Percentiles rank a stretch among this genome's conserved stretches.
Conservation (phyloP, 768 basidiomycete genomes). For the Russula lepida region DNA sequence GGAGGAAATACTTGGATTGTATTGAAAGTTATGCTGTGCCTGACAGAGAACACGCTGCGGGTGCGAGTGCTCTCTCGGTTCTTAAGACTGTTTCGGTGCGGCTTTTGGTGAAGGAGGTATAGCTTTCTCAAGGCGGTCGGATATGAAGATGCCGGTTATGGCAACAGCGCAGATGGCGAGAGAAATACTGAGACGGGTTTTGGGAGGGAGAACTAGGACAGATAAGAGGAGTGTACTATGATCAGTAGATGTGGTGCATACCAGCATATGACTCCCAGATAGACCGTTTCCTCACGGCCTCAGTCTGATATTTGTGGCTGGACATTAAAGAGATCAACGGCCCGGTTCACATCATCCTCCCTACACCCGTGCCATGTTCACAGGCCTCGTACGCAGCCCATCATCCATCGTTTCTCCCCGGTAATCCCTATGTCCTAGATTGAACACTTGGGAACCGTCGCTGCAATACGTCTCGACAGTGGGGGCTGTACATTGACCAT, state of each 20-base stretch:
- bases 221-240: constrained; percentile 1
- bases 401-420: background rate
- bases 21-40: background rate
- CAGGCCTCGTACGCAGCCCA: constrained; percentile 53
- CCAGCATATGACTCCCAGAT: constrained; percentile 42
- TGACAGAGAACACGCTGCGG: background rate
- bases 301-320: constrained; percentile 14
- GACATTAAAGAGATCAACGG: background rate
- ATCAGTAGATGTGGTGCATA: constrained; percentile 15
- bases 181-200: constrained; percentile 28
- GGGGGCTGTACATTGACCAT: constrained; percentile 83
- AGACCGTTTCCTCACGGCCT: constrained; percentile 23
- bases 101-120: constrained; percentile 21
- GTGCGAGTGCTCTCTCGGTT: background rate
- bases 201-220: constrained; percentile 28
- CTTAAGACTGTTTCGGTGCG: background rate
- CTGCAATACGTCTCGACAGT: constrained; percentile 49
- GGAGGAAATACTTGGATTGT: background rate
- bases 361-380: constrained; percentile 50
- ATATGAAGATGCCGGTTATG: constrained; percentile 25
- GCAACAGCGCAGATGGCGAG: constrained; percentile 29
- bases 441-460: constrained; percentile 79
- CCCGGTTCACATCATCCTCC: background rate
- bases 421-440: constrained; percentile 43
- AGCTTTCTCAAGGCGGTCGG: constrained; percentile 26